phyloP scores from a whole-genome alignment of 2,329 filamentous ascomycete species.

The Zymoseptoria pseudotritici region DNA sequence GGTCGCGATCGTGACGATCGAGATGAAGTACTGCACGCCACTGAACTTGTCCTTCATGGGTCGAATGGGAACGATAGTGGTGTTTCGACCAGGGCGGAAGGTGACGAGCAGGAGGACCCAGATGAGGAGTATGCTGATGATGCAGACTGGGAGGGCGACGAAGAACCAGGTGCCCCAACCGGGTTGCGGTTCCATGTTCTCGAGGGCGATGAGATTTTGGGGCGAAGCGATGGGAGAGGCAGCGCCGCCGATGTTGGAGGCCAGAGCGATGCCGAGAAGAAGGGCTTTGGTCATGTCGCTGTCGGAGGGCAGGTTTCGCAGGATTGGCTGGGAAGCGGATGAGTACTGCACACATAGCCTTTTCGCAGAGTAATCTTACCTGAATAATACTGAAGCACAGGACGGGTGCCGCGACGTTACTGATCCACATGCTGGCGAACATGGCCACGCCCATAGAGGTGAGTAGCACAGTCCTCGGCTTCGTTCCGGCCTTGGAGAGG shows the following conservation, averaged over 20 bases:
- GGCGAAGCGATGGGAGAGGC: conserved; percentile 95
- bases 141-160: conserved; percentile 83
- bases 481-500: conserved; percentile 89
- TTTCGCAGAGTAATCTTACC: conserved; percentile 39
- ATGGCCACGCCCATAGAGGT: conserved; percentile 98
- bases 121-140: conserved; percentile 79
- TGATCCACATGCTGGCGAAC: conserved; percentile 98
- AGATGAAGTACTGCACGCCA: conserved; percentile 88
- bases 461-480: conserved; percentile 79
- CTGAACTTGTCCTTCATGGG: conserved; percentile 83
- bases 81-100: conserved; percentile 78
- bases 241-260: conserved; percentile 93
- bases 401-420: conserved; percentile 93
- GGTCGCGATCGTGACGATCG: conserved; percentile 70
- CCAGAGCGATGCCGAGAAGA: conserved; percentile 88
- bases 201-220: conserved; percentile 91
- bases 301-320: conserved; percentile 83
- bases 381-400: conserved; percentile 97
- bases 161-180: conserved; percentile 98
- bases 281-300: conserved; percentile 92
- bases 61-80: conserved; percentile 84
- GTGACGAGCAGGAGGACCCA: conserved; percentile 79
- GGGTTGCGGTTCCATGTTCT: conserved; percentile 87
- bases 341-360: neutral
- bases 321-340: conserved; percentile 58